Conservation (phyloP, 495 filamentous ascomycete species). For the Xylaria venustula region DNA sequence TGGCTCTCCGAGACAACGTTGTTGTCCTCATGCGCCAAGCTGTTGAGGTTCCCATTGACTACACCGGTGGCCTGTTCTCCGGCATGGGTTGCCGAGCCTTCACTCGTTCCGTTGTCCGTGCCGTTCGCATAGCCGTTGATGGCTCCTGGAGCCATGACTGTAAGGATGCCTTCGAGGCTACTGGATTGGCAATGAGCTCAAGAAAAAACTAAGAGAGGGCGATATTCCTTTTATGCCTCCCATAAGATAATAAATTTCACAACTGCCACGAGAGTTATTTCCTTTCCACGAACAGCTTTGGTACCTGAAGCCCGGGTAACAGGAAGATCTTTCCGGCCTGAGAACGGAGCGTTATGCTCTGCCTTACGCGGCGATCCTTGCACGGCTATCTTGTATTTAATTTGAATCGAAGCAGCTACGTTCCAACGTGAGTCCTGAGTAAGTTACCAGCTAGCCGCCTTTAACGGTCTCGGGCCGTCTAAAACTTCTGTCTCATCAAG, state of each 20-base stretch:
- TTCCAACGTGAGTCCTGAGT: neutral
- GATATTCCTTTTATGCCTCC: slow-evolving; percentile 10
- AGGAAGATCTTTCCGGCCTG: slow-evolving; percentile 34
- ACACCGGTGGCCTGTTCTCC: slow-evolving; percentile 25
- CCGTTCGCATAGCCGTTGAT: slow-evolving; percentile 38
- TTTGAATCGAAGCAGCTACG: slow-evolving; percentile 19
- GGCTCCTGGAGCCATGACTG: slow-evolving; percentile 44
- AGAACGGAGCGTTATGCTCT: slow-evolving; percentile 27
- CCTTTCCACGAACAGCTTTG: neutral
- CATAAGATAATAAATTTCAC: neutral
- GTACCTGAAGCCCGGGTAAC: slow-evolving; percentile 25
- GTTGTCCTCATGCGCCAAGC: slow-evolving; percentile 20
- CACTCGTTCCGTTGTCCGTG: slow-evolving; percentile 27
- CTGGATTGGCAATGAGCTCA: slow-evolving; percentile 16
- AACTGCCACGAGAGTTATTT: neutral
- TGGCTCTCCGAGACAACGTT: slow-evolving; percentile 17
- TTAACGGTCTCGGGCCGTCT: slow-evolving; percentile 21
- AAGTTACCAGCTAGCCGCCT: neutral
- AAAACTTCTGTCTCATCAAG: slow-evolving; percentile 14
- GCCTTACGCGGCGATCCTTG: slow-evolving; percentile 27
- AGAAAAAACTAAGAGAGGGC: slow-evolving; percentile 14
- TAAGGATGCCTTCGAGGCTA: slow-evolving; percentile 29
- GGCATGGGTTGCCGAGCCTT: slow-evolving; percentile 29
- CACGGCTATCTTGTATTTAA: slow-evolving; percentile 21
- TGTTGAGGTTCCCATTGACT: slow-evolving; percentile 38